Evolutionary conservation across 495 filamentous ascomycete genomes (phyloP), one percentile per base, ranked within the genome.

Genomic region (Lepraria neglecta): DNA sequence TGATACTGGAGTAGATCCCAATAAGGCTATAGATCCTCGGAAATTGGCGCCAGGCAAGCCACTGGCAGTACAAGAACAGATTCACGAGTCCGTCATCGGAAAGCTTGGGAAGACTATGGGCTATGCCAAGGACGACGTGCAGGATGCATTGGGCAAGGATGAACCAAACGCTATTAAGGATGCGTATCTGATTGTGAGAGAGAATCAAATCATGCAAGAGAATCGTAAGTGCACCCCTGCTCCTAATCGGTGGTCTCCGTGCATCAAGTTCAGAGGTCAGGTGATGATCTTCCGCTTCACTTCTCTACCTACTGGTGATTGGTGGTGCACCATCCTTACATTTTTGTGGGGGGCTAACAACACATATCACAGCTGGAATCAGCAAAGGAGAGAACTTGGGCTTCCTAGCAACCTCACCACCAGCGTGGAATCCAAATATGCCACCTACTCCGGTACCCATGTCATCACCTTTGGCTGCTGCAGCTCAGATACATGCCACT

Each of bases 91-190:
- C 62, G 91, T 97, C 19, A 89, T 95, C 6, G 89, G 90, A 43
- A 97, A 98, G 78, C 84, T 98, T 48, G 91, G 92, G 64, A 91
- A 91, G 76, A 96, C 89, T 27, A 97, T 98, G 92, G 94, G 94
- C 58, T 98, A 98, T 72, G 90, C 84, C 27, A 90, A 89, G 70
- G 87, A 91, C 42, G 94, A 98, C 75, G 94, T 98, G 43, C 87
- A 95, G 71, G 92, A 97, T 69, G 92, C 94, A 40, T 77, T 98
- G 56, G 85, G 86, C 63, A 89, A 89, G 58, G 84, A 95, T 52
- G 94, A 98, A 69, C 92, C 94, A 43, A 96, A 90, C 62, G 91
- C 95, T 15, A 96, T 98, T 76, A 98, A 98, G 72, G 94, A 98
- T 78, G 94, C 94, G 15, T 98, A 97, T 73, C 85, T 95, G 73